These are phyloP conservation scores for Hypoxylon sp. DNA, from an alignment of 2,329 filamentous ascomycete species.

Conservation along the genomic window DNA sequence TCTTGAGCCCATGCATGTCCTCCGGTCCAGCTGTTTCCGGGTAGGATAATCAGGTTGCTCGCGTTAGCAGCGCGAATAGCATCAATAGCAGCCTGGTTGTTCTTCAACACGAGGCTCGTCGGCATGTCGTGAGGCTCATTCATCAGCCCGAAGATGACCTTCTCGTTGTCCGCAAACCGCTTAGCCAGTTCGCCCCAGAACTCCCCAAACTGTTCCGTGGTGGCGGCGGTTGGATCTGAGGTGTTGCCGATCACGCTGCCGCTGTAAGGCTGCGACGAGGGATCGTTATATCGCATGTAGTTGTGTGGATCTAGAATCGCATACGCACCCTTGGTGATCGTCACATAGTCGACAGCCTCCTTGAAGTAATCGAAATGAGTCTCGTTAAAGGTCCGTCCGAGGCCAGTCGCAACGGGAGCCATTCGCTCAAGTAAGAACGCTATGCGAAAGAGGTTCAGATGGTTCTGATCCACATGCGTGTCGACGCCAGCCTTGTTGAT, in stretches of 20 bases:
- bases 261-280: conserved; percentile 60
- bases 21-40: conserved; percentile 63
- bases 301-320: conserved; percentile 65
- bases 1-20: conserved; percentile 61
- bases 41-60: conserved; percentile 61
- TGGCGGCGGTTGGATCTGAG: conserved; percentile 59
- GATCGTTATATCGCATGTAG: conserved; percentile 67
- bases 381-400: conserved; percentile 64
- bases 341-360: conserved; percentile 64
- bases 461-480: conserved; percentile 60
- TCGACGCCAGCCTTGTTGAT: conserved; percentile 61
- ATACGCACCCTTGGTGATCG: conserved; percentile 59
- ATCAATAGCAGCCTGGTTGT: conserved; percentile 62
- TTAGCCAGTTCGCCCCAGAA: conserved; percentile 64
- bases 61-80: conserved; percentile 59
- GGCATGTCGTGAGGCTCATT: conserved; percentile 65
- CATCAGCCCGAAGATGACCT: conserved; percentile 65
- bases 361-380: conserved; percentile 61
- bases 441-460: conserved; percentile 62
- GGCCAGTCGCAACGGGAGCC: conserved; percentile 59
- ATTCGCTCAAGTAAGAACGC: conserved; percentile 65
- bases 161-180: conserved; percentile 60
- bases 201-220: conserved; percentile 60
- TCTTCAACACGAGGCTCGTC: conserved; percentile 58
- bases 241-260: conserved; percentile 64